Evolutionary conservation across 2,329 filamentous ascomycete genomes (phyloP).

Genomic region (Metarhizium humberi): DNA sequence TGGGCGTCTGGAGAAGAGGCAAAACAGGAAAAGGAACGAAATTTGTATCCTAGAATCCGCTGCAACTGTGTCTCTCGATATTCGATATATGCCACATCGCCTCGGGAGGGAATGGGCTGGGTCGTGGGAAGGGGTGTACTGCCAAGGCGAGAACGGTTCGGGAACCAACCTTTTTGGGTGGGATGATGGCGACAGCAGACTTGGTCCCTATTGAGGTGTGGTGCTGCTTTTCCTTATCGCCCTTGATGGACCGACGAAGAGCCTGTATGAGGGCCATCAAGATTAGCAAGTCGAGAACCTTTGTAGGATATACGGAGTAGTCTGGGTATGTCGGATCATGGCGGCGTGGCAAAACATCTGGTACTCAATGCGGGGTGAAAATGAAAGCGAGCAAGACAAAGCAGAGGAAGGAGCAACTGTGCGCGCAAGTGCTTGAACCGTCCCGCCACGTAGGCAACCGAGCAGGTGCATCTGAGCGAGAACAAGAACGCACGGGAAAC

Average conservation of each 20-base stretch:
- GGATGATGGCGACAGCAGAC: conserved; percentile 77
- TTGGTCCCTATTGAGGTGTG: conserved; percentile 69
- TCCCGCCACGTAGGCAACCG: neutral
- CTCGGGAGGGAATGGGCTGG: neutral
- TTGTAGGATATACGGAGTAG: neutral
- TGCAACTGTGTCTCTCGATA: conserved; percentile 3
- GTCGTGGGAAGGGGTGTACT: conserved; percentile 1
- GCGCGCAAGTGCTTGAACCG: neutral
- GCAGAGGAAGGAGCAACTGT: conserved; percentile 9
- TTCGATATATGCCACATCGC: neutral
- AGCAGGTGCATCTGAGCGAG: neutral
- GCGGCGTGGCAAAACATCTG: neutral
- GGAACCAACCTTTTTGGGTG: conserved; percentile 75
- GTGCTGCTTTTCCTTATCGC: conserved; percentile 71
- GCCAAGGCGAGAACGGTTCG: neutral
- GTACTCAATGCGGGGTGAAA: neutral
- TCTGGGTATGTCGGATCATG: neutral
- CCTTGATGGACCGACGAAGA: conserved; percentile 82
- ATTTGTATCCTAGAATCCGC: neutral
- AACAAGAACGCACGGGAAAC: neutral
- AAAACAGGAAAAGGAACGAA: too few relatives aligned
- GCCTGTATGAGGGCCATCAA: conserved; percentile 47
- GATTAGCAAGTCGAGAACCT: conserved; percentile 23
- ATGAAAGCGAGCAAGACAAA: conserved; percentile 7
- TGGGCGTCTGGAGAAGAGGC: too few relatives aligned